phyloP scores from a whole-genome alignment of 495 filamentous ascomycete genomes.

The Lasiosphaeria ovina region DNA sequence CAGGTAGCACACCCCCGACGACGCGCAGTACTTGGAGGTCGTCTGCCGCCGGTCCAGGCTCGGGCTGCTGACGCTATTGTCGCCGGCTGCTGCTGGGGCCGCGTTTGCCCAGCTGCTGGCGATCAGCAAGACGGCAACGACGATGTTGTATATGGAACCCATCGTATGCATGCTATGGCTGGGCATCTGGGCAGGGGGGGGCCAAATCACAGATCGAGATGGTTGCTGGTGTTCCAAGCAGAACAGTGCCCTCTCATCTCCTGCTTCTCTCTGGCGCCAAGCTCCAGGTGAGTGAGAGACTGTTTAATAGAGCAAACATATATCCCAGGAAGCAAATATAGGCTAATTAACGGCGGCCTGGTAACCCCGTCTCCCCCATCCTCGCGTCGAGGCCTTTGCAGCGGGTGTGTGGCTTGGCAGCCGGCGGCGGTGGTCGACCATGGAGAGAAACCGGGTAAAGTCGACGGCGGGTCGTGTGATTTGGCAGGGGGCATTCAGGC shows the following conservation, averaged over 20 bases:
- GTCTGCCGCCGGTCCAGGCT: conserved; percentile 13
- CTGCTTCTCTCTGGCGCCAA: no score
- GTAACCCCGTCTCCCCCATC: background rate
- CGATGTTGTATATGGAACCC: background rate
- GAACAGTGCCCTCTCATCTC: background rate
- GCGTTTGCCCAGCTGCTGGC: background rate
- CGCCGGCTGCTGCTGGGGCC: background rate
- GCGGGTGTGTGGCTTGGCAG: background rate
- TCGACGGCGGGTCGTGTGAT: background rate
- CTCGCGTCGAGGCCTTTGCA: background rate
- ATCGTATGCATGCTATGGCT: background rate
- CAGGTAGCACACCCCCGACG: conserved; percentile 22
- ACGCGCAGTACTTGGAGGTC: conserved; percentile 19
- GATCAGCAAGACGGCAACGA: background rate
- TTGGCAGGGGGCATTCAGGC: background rate
- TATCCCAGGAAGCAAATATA: background rate
- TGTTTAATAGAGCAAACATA: background rate
- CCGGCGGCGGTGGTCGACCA: background rate
- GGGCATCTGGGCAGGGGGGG: background rate
- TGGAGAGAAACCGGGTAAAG: background rate
- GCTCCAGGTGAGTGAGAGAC: background rate
- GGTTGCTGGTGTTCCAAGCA: background rate
- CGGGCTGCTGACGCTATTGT: background rate
- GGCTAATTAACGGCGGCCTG: background rate
- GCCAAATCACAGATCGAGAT: background rate